Conservation (phyloP, 108 stramenopile genomes). For the Pinguiococcus pyrenoidosus region DNA sequence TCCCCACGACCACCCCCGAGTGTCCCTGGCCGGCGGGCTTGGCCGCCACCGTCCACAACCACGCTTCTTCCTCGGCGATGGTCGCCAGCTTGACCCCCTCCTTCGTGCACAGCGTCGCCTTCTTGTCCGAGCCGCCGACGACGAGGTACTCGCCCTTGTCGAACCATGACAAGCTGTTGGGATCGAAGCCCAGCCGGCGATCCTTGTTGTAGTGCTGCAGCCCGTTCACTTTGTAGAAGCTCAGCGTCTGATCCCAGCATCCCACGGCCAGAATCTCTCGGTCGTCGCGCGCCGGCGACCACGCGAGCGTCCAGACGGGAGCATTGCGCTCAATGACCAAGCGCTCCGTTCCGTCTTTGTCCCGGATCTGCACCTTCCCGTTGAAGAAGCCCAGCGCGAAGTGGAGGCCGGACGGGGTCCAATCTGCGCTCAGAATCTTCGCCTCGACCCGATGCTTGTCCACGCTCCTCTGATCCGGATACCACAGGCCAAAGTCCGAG, state of each 20-base stretch:
- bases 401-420: conserved; percentile 45
- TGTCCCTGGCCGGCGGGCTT: conserved; percentile 11
- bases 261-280: conserved; percentile 16
- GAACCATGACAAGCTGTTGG: conserved; percentile 29
- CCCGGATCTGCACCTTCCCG: conserved; percentile 39
- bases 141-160: conserved; percentile 36
- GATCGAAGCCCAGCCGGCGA: conserved; percentile 34
- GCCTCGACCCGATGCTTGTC: conserved; percentile 44
- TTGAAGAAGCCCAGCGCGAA: conserved; percentile 49
- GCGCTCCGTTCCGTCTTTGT: conserved; percentile 30
- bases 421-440: conserved; percentile 42
- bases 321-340: conserved; percentile 25
- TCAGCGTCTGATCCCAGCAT: conserved; percentile 48
- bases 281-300: conserved; percentile 23
- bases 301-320: conserved; percentile 46
- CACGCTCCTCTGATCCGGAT: conserved; percentile 40
- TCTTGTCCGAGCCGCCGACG: conserved; percentile 35
- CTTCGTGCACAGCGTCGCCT: conserved; percentile 36
- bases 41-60: conserved; percentile 40
- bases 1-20: conserved; percentile 26
- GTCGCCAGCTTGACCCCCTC: conserved; percentile 37
- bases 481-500: conserved; percentile 49
- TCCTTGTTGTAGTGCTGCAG: conserved; percentile 28
- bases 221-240: conserved; percentile 37
- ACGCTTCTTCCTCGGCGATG: conserved; percentile 20